phyloP scores from a whole-genome alignment of 108 stramenopile species.

The Nitzschia sp. region DNA sequence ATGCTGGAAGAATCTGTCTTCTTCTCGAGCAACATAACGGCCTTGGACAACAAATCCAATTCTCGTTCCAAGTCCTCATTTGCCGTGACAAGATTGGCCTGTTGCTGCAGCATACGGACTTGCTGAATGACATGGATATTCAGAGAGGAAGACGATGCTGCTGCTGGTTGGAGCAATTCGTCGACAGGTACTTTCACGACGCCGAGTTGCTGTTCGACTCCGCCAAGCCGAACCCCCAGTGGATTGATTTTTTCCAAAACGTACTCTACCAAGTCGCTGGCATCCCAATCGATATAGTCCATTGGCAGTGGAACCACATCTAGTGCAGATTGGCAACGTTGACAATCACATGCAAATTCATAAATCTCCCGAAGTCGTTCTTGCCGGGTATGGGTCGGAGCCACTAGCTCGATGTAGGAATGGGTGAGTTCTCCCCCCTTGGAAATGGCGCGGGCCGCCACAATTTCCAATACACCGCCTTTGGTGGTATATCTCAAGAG shows the following conservation, averaged over 20 bases:
- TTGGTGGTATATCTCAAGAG: conserved; percentile 43
- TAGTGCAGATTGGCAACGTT: conserved; percentile 28
- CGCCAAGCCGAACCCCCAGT: not conserved
- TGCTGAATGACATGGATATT: not conserved
- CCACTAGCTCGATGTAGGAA: conserved; percentile 62
- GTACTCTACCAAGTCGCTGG: not conserved
- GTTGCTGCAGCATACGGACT: conserved; percentile 1
- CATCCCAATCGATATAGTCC: not conserved
- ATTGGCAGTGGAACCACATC: not conserved
- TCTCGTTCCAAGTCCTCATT: conserved; percentile 27
- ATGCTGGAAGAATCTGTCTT: not conserved
- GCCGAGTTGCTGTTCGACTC: not conserved
- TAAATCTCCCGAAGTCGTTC: conserved; percentile 40
- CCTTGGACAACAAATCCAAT: conserved; percentile 2
- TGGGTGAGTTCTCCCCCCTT: conserved; percentile 65
- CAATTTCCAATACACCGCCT: conserved; percentile 25
- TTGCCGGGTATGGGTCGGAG: conserved; percentile 36
- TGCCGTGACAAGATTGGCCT: conserved; percentile 31
- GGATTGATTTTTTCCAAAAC: conserved; percentile 7
- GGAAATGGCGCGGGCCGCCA: conserved; percentile 25
- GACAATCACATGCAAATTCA: conserved; percentile 64
- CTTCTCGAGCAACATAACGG: not conserved
- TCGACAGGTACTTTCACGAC: not conserved
- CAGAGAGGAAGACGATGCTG: too few species aligned
- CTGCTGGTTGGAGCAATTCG: not conserved